Conservation (phyloP, 1,139 yeast species). For the Sugiyamaella japonica region DNA sequence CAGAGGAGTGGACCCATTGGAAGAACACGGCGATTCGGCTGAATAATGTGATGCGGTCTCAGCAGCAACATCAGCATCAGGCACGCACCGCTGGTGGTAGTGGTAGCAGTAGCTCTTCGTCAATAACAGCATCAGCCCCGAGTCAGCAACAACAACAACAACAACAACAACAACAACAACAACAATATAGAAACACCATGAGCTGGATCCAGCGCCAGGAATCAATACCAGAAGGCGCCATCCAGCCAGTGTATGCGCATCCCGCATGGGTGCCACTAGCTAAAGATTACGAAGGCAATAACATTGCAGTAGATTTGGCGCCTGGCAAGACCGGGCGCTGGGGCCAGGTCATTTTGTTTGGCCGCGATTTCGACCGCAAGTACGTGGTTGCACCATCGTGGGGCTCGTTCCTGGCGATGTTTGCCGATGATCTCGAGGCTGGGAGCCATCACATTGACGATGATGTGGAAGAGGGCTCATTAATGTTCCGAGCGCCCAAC, state of each 20-base stretch:
- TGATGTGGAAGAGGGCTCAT: conserved; percentile 63
- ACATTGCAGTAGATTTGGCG: conserved; percentile 83
- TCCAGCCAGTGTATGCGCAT: conserved; percentile 77
- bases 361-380: conserved; percentile 85
- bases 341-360: conserved; percentile 87
- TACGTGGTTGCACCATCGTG: conserved; percentile 76
- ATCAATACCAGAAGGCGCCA: conserved; percentile 70
- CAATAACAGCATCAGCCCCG: conserved; percentile 22
- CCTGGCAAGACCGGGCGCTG: conserved; percentile 73
- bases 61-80: conserved; percentile 20
- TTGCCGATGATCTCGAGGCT: conserved; percentile 80
- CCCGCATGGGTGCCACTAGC: conserved; percentile 88
- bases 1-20: conserved; percentile 75
- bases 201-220: conserved; percentile 51
- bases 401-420: conserved; percentile 77
- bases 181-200: conserved; percentile 7
- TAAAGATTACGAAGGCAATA: conserved; percentile 86
- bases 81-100: no score
- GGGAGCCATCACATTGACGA: conserved; percentile 71
- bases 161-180: conserved; percentile 19
- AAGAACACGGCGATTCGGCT: conserved; percentile 55
- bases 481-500: conserved; percentile 60
- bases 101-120: conserved; percentile 7
- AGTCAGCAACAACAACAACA: conserved; percentile 8
- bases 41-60: conserved; percentile 31